Conservation (phyloP, 805 yeast genomes). For the Candida namnaoensis region DNA sequence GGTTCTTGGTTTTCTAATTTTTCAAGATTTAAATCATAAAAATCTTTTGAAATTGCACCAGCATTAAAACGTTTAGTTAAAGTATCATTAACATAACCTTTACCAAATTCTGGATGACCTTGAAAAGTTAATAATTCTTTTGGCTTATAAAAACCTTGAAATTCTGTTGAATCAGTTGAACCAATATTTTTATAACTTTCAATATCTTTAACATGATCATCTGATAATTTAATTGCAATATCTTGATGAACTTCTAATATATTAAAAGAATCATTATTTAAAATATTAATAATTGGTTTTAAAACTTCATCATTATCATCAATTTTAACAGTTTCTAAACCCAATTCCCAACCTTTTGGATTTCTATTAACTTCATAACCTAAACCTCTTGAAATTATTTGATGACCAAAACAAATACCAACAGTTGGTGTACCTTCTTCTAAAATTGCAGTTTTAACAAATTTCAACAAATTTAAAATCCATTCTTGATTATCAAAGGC, state of each 20-base stretch:
- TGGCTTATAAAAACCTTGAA: constrained; percentile 60
- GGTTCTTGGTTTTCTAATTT: neutral
- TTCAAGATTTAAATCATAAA: neutral
- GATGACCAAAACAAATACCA: constrained; percentile 89
- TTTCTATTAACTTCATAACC: constrained; percentile 54
- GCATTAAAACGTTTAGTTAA: neutral
- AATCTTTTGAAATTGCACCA: neutral
- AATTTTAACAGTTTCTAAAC: constrained; percentile 41
- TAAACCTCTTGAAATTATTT: constrained; percentile 57
- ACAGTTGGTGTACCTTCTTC: constrained; percentile 30
- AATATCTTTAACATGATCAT: neutral
- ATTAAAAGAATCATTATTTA: constrained; percentile 17
- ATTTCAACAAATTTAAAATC: constrained; percentile 31
- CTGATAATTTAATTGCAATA: constrained; percentile 36
- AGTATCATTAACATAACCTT: neutral
- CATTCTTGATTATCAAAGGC: constrained; percentile 32
- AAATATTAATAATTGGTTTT: constrained; percentile 12
- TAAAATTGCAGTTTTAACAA: constrained; percentile 13
- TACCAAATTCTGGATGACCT: constrained; percentile 82
- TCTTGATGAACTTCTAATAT: constrained; percentile 56
- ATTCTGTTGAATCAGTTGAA: constrained; percentile 39
- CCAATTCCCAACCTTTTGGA: constrained; percentile 66
- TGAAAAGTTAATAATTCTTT: constrained; percentile 59
- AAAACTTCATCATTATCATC: constrained; percentile 30
- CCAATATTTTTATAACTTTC: constrained; percentile 37